Evolutionary conservation across 768 basidiomycete genomes (phyloP).

Genomic region (Rubroboletus pulcherrimus): DNA sequence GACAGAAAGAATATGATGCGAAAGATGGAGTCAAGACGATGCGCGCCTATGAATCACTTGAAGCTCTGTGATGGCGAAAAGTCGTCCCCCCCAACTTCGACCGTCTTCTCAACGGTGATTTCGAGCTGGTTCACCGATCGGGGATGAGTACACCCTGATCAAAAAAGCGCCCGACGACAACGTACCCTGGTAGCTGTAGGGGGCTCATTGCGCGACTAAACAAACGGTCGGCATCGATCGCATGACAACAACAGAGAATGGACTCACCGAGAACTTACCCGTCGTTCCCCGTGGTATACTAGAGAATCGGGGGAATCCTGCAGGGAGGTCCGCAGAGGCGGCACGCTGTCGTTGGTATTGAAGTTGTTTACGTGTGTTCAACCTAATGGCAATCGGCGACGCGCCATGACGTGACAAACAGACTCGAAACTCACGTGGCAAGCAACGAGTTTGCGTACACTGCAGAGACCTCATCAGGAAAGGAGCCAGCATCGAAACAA

Average conservation of each 20-base stretch:
- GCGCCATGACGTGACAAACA: not conserved
- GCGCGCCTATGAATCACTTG: slow-evolving; percentile 1
- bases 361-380: slow-evolving; percentile 37
- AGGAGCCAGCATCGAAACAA: not conserved
- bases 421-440: slow-evolving; percentile 32
- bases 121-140: slow-evolving; percentile 17
- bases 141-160: not conserved
- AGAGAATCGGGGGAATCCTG: slow-evolving; percentile 23
- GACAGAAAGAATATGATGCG: not conserved
- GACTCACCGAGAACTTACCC: slow-evolving; percentile 12
- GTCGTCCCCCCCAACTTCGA: slow-evolving; percentile 23
- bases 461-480: slow-evolving; percentile 13
- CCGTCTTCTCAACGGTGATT: slow-evolving; percentile 29
- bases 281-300: slow-evolving; percentile 14
- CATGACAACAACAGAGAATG: not conserved
- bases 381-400: slow-evolving; percentile 16
- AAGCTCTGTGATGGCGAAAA: not conserved
- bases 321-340: slow-evolving; percentile 28
- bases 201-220: slow-evolving; percentile 10
- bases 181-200: slow-evolving; percentile 19
- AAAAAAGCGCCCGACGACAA: not conserved
- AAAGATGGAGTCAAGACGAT: not conserved
- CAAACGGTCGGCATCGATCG: not conserved
- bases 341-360: slow-evolving; percentile 28
- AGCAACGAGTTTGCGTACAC: slow-evolving; percentile 52